Base-by-base conservation (phyloP, 305 asterid species). In the Salvia sclarea region DNA sequence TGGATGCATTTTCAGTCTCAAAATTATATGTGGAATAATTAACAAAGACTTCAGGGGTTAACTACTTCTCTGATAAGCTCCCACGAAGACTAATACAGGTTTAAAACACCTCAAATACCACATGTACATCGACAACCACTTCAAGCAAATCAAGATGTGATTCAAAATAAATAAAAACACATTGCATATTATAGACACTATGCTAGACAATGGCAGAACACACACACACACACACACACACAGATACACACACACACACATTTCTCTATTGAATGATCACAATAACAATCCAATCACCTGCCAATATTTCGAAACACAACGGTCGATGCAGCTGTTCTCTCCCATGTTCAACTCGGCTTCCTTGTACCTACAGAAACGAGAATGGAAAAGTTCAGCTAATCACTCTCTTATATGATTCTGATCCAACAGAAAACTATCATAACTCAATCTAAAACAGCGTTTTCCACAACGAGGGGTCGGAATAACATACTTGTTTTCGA, bases 311-410 rank as follows among this genome's bases (percentile, higher is more conserved):
- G 98, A 82, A 68, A 89, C 96, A 3, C 98, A 92, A 0, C 91
- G 87, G 69, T 88, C 98, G 68, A 89, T 89, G 84, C 98, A 92
- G 74, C 87, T 85, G 76, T 88, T 90, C 81, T 89, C 98, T 35
- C 95, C 96, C 95, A 89, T 89, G 87, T 89, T 88, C 61, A 92
- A 74, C 86, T 92, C 98, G 13, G 96, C 80, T 44, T 89, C 96
- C 77, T 92, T 92, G 78, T 89, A 89, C 85, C 98, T 89, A 73
- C 73, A 73, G 28, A 54, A n/a, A 8, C 13, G 7, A 13, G 6
- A 2, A 17, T 20, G 21, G 1, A 20, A 12, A 14, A 10, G 50
- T 41, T 41, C 28, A 61, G 40, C 20, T 33, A 45, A 60, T 2
- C 61, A 12, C 8, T 1, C 1, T 6, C 41, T 1, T 11, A 21